A percentile compares a stretch with the other conserved stretches of the same genome.
phyloP scores from a whole-genome alignment of 768 basidiomycete species.

The Hebeloma cylindrosporum region DNA sequence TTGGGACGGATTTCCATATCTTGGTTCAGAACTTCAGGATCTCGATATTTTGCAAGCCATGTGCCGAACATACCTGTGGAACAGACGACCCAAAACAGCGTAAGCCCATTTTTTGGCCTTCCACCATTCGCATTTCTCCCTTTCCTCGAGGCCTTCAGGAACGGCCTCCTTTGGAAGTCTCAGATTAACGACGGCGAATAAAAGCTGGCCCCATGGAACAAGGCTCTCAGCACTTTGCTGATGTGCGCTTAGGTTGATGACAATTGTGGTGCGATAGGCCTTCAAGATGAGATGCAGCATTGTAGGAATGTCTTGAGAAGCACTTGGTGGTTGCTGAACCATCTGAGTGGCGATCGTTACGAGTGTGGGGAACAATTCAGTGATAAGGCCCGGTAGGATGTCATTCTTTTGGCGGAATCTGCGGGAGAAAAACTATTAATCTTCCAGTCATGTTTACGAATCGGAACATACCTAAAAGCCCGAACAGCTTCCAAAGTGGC shows the following conservation, averaged over 20 bases:
- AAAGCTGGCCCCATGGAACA: constrained; percentile 83
- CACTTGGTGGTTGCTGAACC: constrained; percentile 58
- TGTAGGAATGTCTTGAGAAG: constrained; percentile 73
- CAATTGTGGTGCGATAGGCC: constrained; percentile 79
- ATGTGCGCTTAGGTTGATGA: constrained; percentile 68
- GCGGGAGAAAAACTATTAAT: neutral
- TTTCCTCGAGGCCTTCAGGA: constrained; percentile 70
- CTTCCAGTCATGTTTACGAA: neutral
- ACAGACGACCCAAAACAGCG: constrained; percentile 72
- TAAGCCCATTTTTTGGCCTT: constrained; percentile 94
- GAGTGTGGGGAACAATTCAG: constrained; percentile 70
- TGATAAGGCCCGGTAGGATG: constrained; percentile 56
- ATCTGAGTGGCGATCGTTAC: constrained; percentile 73
- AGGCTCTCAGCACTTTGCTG: constrained; percentile 76
- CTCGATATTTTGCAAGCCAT: neutral
- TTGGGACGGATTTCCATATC: constrained; percentile 87
- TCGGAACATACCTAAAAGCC: constrained; percentile 61
- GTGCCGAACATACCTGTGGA: constrained; percentile 64
- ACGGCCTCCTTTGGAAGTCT: constrained; percentile 63
- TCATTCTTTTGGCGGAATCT: constrained; percentile 73
- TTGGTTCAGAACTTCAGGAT: constrained; percentile 22
- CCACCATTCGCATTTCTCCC: constrained; percentile 86
- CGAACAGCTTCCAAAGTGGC: constrained; percentile 76
- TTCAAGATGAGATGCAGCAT: constrained; percentile 88
- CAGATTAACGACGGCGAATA: constrained; percentile 79